A percentile compares a stretch with the other conserved stretches of the same genome.
Conservation (phyloP, 2,329 filamentous ascomycete genomes). For the Pestalotiopsis sp. region DNA sequence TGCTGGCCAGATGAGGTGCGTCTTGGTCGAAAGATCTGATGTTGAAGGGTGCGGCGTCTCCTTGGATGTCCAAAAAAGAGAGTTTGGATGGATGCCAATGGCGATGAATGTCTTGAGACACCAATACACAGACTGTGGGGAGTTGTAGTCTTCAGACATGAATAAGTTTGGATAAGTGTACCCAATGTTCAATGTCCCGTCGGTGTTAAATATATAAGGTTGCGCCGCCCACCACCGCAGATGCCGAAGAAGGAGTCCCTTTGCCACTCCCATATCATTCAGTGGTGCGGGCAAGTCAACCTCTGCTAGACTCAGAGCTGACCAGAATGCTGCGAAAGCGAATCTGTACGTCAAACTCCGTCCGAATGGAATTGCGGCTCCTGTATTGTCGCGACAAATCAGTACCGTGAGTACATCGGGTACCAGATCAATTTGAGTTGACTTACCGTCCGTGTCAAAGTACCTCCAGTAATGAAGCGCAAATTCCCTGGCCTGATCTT, state of each 20-base stretch:
- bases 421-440: not conserved
- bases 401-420: not conserved
- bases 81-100: constrained; percentile 34
- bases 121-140: constrained; percentile 59
- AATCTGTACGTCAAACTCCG: constrained; percentile 55
- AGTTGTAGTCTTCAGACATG: constrained; percentile 60
- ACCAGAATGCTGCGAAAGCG: constrained; percentile 51
- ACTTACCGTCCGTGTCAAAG: constrained; percentile 46
- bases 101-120: constrained; percentile 52
- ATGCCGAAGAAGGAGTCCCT: constrained; percentile 52
- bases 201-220: constrained; percentile 47
- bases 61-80: constrained; percentile 48
- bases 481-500: constrained; percentile 43
- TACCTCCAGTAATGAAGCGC: constrained; percentile 47
- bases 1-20: constrained; percentile 26
- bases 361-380: constrained; percentile 54
- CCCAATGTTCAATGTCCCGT: constrained; percentile 53
- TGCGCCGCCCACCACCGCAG: constrained; percentile 51
- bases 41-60: constrained; percentile 38
- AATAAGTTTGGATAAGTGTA: constrained; percentile 49
- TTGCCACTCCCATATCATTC: constrained; percentile 40
- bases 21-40: constrained; percentile 15
- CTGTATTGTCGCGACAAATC: constrained; percentile 27
- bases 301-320: constrained; percentile 45
- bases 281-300: constrained; percentile 41